Conservation (phyloP, 495 filamentous ascomycete genomes). For the Neurospora tetraspora region DNA sequence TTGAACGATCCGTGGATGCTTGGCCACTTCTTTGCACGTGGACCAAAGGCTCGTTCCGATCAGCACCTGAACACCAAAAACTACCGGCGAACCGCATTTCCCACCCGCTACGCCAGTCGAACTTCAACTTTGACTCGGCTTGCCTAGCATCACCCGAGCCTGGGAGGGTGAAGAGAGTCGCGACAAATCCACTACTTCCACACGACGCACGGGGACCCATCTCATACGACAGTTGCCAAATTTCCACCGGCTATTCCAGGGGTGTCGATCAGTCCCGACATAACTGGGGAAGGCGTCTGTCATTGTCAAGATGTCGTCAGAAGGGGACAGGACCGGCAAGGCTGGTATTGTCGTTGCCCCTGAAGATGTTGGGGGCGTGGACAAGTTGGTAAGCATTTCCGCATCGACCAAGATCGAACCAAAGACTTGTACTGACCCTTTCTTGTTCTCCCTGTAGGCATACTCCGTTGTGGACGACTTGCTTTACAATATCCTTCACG, state of each 20-base stretch:
- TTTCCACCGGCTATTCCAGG: not conserved
- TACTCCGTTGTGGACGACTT: constrained; percentile 54
- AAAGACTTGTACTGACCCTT: not conserved
- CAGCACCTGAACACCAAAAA: not conserved
- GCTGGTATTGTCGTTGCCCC: constrained; percentile 38
- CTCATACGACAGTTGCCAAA: not conserved
- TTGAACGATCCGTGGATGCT: not conserved
- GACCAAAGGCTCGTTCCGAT: not conserved
- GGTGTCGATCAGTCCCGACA: not conserved
- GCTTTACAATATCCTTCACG: constrained; percentile 63
- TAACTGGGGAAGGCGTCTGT: not conserved
- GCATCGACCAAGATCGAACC: not conserved
- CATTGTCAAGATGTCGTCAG: constrained; percentile 26
- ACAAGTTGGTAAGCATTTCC: constrained; percentile 34
- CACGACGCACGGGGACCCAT: not conserved
- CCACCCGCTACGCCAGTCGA: not conserved
- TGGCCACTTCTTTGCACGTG: not conserved
- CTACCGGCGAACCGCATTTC: not conserved
- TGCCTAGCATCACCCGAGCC: not conserved
- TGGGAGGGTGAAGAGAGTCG: not conserved
- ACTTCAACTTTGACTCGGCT: not conserved
- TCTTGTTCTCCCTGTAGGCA: constrained; percentile 23
- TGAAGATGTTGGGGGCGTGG: constrained; percentile 27
- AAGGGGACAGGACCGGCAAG: constrained; percentile 29
- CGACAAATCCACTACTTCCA: not conserved